A percentile compares a stretch with the other conserved stretches of the same genome.
These are phyloP conservation scores for Pelagophyceae sp. DNA, from an alignment of 352 stramenopile species.

Conservation along the genomic window DNA sequence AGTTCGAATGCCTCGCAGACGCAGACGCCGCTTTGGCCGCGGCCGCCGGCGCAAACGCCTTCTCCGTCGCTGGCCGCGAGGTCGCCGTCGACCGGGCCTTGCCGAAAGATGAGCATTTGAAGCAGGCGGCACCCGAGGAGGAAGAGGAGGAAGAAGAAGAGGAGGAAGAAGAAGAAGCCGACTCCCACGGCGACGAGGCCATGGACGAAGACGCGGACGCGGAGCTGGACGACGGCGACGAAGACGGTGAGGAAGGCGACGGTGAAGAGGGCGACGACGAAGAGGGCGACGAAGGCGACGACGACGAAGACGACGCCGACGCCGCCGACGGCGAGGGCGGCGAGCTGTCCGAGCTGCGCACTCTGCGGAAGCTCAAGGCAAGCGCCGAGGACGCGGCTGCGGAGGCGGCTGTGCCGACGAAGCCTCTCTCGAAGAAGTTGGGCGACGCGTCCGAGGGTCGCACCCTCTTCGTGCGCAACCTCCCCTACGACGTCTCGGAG, in stretches of 20 bases:
- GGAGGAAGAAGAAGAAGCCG: conserved; percentile 21
- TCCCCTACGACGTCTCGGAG: conserved; percentile 64
- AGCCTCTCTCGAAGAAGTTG: too few species aligned
- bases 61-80: conserved; percentile 17
- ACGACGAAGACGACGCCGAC: conserved; percentile 18
- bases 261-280: not conserved
- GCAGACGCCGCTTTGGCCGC: conserved; percentile 22
- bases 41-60: not conserved
- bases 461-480: conserved; percentile 66
- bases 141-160: not conserved
- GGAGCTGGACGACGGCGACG: conserved; percentile 11
- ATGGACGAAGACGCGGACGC: conserved; percentile 21
- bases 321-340: conserved; percentile 25
- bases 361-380: too few species aligned
- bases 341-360: not conserved
- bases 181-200: conserved; percentile 26
- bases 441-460: conserved; percentile 38
- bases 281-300: not conserved
- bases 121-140: not conserved
- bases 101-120: conserved; percentile 18
- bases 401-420: not conserved
- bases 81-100: conserved; percentile 28
- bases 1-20: conserved; percentile 33
- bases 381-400: conserved; percentile 31
- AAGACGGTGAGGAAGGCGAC: conserved; percentile 10